A percentile compares a stretch with the other conserved stretches of the same genome.
phyloP scores from a whole-genome alignment of 73 alveolate species.

The Breviolum minutum region DNA sequence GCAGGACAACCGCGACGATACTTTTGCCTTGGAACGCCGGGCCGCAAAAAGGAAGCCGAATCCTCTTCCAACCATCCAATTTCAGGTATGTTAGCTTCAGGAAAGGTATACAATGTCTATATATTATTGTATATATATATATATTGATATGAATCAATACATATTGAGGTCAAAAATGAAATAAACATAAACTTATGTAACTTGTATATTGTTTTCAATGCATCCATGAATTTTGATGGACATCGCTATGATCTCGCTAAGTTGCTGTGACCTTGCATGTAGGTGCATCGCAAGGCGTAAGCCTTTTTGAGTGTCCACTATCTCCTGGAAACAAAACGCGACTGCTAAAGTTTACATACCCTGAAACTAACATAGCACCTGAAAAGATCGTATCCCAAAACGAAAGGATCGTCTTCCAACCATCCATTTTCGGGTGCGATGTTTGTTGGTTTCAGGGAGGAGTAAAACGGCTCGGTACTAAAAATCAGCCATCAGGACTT shows the following conservation, averaged over 20 bases:
- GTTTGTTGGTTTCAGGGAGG: neutral
- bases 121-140: too few species aligned
- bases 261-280: constrained; percentile 17
- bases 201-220: neutral
- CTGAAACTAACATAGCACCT: neutral
- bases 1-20: neutral
- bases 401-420: neutral
- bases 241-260: neutral
- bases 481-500: too few species aligned
- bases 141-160: neutral
- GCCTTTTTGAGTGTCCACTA: neutral
- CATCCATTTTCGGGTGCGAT: neutral
- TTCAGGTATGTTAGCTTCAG: too few species aligned
- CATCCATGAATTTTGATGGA: neutral
- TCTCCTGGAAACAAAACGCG: neutral
- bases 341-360: neutral
- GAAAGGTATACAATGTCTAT: too few species aligned
- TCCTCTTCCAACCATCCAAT: too few species aligned
- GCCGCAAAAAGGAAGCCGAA: too few species aligned
- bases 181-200: neutral
- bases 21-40: neutral
- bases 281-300: constrained; percentile 14
- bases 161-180: too few species aligned
- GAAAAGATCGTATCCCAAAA: neutral
- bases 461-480: neutral